A percentile compares a stretch with the other conserved stretches of the same genome.
Evolutionary conservation across 2,329 filamentous ascomycete species (phyloP).

Genomic region (Westerdykella sp.): DNA sequence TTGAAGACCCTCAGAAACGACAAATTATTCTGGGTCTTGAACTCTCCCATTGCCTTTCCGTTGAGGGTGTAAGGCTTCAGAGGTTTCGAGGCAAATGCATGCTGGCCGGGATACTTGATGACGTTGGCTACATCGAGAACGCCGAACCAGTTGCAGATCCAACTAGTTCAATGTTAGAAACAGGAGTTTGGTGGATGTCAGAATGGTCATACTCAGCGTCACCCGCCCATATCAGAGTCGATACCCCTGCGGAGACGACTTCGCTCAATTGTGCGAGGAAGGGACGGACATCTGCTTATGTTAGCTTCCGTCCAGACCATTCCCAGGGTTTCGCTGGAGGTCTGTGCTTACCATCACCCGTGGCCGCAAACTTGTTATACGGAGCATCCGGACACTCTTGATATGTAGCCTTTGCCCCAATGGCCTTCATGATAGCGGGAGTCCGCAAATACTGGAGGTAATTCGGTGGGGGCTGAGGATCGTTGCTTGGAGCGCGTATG

Average conservation of each 20-base stretch:
- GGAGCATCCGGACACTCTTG: slow-evolving; percentile 43
- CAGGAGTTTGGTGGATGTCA: not conserved
- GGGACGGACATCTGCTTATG: slow-evolving; percentile 9
- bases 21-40: slow-evolving; percentile 64
- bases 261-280: slow-evolving; percentile 15
- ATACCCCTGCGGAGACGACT: slow-evolving; percentile 24
- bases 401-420: slow-evolving; percentile 54
- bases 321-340: slow-evolving; percentile 1
- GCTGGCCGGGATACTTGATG: slow-evolving; percentile 36
- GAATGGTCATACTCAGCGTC: slow-evolving; percentile 39
- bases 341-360: slow-evolving; percentile 42
- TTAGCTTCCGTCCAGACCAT: slow-evolving; percentile 2
- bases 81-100: slow-evolving; percentile 39
- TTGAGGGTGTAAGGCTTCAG: slow-evolving; percentile 36
- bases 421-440: slow-evolving; percentile 44
- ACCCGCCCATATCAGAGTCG: slow-evolving; percentile 35
- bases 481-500: slow-evolving; percentile 47
- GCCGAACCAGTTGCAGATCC: slow-evolving; percentile 39
- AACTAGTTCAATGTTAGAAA: slow-evolving; percentile 6
- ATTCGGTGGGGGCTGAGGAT: slow-evolving; percentile 51
- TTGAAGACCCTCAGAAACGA: slow-evolving; percentile 44
- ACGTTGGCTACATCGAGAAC: slow-evolving; percentile 31
- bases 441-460: slow-evolving; percentile 52
- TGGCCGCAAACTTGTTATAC: slow-evolving; percentile 37
- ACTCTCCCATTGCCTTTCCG: slow-evolving; percentile 44